A percentile compares a stretch with the other conserved stretches of the same genome.
Conservation (phyloP, 2,329 filamentous ascomycete species). For the Diaporthe caulivora region DNA sequence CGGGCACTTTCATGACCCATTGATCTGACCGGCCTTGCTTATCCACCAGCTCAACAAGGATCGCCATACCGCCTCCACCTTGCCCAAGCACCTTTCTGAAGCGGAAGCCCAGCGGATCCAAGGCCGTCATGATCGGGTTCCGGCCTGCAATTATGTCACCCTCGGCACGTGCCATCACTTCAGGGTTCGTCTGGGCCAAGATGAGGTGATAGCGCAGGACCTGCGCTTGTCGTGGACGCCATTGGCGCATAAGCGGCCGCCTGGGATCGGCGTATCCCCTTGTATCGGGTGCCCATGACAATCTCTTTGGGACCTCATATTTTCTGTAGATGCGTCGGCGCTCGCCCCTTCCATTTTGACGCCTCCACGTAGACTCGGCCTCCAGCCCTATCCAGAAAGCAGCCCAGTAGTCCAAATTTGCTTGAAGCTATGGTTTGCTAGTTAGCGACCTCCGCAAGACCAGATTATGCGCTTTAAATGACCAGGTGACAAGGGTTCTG, state of each 20-base stretch:
- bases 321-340: background rate
- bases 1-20: background rate
- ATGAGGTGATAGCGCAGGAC: background rate
- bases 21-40: background rate
- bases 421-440: background rate
- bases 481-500: too few species aligned
- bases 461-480: too few species aligned
- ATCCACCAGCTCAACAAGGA: constrained; percentile 4
- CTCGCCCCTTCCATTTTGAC: background rate
- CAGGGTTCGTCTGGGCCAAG: background rate
- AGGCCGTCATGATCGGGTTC: constrained; percentile 2
- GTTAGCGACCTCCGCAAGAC: background rate
- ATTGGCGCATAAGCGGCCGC: background rate
- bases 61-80: background rate
- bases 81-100: constrained; percentile 14
- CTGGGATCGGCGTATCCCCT: background rate
- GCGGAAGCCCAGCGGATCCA: constrained; percentile 6
- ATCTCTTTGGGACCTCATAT: constrained; percentile 1
- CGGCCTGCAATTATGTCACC: constrained; percentile 2
- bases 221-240: too few species aligned
- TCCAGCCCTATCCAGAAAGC: background rate
- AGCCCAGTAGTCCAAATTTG: constrained; percentile 1
- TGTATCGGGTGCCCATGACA: background rate
- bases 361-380: background rate
- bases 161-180: background rate